Conservation (phyloP, 441 rosid genomes). For the Mallotus japonicus region DNA sequence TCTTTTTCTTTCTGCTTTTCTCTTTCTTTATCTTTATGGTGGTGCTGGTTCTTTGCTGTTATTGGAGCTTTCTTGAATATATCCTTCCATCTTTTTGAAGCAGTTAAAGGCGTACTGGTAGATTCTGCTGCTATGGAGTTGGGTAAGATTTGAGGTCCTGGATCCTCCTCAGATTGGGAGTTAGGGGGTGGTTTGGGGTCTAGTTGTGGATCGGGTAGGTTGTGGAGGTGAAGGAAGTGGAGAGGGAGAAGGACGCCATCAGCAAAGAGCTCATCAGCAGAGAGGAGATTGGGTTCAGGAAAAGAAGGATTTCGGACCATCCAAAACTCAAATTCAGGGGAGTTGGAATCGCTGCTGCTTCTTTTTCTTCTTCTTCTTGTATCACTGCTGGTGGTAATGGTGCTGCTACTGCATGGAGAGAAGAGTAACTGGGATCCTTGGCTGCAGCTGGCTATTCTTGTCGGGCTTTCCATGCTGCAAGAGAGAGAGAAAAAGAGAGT, state of each 20-base stretch:
- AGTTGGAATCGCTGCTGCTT: slow-evolving; percentile 31
- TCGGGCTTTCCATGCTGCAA: slow-evolving; percentile 14
- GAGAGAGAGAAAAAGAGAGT: no score
- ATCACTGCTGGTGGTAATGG: no score
- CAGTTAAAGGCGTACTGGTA: background rate
- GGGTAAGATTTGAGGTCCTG: slow-evolving; percentile 2
- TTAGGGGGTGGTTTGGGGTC: slow-evolving; percentile 20
- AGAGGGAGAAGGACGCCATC: slow-evolving; percentile 88
- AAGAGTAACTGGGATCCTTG: no score
- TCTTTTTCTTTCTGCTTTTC: no score
- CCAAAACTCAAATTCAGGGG: slow-evolving; percentile 92
- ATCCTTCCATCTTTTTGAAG: slow-evolving; percentile 32
- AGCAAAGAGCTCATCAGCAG: slow-evolving; percentile 79
- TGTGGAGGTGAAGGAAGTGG: slow-evolving; percentile 34
- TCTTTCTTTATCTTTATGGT: background rate
- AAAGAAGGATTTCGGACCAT: slow-evolving; percentile 53
- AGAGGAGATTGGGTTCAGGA: slow-evolving; percentile 50
- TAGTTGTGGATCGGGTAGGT: slow-evolving; percentile 22
- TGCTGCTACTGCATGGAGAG: background rate
- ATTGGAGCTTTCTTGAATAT: slow-evolving; percentile 22
- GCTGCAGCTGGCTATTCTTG: slow-evolving; percentile 6
- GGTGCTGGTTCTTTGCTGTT: background rate
- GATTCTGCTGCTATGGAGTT: slow-evolving; percentile 5
- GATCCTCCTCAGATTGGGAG: background rate
- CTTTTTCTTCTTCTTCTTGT: background rate